Conservation (phyloP, 352 stramenopile species). For the Phytopythium chamaehyphon region DNA sequence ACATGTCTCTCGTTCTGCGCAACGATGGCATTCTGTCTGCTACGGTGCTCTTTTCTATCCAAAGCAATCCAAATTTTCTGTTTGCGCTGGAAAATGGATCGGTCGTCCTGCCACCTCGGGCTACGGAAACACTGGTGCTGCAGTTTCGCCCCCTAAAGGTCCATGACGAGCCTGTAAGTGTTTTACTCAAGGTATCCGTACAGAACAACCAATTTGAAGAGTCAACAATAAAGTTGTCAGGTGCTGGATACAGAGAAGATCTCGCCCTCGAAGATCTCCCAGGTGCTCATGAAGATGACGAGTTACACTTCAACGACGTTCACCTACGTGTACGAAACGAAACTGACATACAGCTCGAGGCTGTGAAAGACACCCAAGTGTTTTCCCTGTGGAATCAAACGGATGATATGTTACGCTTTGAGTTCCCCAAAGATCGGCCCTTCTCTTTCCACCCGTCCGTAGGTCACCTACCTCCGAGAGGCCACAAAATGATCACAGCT, state of each 20-base stretch:
- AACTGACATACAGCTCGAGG: background rate
- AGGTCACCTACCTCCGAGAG: constrained; percentile 62
- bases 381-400: constrained; percentile 82
- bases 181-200: constrained; percentile 78
- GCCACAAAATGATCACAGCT: constrained; percentile 68
- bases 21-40: constrained; percentile 92
- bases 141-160: constrained; percentile 82
- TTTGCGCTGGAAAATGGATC: constrained; percentile 76
- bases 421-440: constrained; percentile 45
- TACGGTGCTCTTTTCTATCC: constrained; percentile 89
- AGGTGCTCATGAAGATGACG: constrained; percentile 64
- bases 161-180: constrained; percentile 53
- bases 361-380: constrained; percentile 40
- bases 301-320: constrained; percentile 89
- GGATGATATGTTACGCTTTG: constrained; percentile 57
- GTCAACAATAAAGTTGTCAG: constrained; percentile 63
- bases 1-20: constrained; percentile 61
- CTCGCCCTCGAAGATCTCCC: constrained; percentile 88
- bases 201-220: constrained; percentile 92
- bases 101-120: constrained; percentile 61
- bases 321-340: constrained; percentile 22
- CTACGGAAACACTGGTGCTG: constrained; percentile 54
- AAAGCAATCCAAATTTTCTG: constrained; percentile 65
- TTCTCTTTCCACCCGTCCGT: constrained; percentile 73
- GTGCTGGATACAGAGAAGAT: constrained; percentile 79